Evolutionary conservation across 2,329 filamentous ascomycete genomes (phyloP).

Genomic region (Exophiala aquamarina): DNA sequence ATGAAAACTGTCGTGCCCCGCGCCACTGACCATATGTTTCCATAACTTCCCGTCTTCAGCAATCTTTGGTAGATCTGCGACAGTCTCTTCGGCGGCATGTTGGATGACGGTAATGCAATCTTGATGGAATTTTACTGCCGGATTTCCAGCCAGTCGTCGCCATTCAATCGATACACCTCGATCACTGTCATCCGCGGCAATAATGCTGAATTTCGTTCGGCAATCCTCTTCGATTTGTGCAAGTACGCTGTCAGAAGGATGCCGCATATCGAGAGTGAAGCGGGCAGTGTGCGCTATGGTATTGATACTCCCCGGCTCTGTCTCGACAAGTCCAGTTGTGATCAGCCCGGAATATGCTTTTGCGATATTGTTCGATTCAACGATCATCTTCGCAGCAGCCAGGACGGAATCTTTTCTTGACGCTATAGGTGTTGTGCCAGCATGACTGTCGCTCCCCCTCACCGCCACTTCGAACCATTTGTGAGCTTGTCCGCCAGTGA

Average conservation of each 20-base stretch:
- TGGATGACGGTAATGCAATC: slow-evolving; percentile 67
- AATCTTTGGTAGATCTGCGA: slow-evolving; percentile 37
- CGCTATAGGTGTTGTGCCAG: slow-evolving; percentile 69
- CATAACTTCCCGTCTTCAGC: slow-evolving; percentile 36
- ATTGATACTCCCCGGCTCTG: slow-evolving; percentile 68
- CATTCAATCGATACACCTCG: slow-evolving; percentile 6
- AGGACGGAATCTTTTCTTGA: slow-evolving; percentile 68
- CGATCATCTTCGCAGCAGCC: slow-evolving; percentile 66
- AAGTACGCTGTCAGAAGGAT: slow-evolving; percentile 17
- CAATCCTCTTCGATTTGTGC: slow-evolving; percentile 16
- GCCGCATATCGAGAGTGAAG: slow-evolving; percentile 26
- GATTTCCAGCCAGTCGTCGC: slow-evolving; percentile 1
- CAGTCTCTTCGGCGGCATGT: slow-evolving; percentile 57
- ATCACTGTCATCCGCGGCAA: slow-evolving; percentile 16
- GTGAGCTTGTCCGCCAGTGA: slow-evolving; percentile 72
- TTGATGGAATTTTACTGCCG: slow-evolving; percentile 62
- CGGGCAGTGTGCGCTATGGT: slow-evolving; percentile 35
- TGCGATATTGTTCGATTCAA: slow-evolving; percentile 64
- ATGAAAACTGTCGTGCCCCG: slow-evolving; percentile 66
- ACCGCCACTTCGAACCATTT: slow-evolving; percentile 70
- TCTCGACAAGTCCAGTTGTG: slow-evolving; percentile 68
- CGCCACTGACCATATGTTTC: slow-evolving; percentile 59
- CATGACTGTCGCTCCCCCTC: slow-evolving; percentile 67
- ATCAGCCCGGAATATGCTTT: slow-evolving; percentile 62
- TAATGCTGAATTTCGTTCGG: neutral